phyloP scores from a whole-genome alignment of 1,284 basidiomycete genomes.

The Leccinum griseonigrum region DNA sequence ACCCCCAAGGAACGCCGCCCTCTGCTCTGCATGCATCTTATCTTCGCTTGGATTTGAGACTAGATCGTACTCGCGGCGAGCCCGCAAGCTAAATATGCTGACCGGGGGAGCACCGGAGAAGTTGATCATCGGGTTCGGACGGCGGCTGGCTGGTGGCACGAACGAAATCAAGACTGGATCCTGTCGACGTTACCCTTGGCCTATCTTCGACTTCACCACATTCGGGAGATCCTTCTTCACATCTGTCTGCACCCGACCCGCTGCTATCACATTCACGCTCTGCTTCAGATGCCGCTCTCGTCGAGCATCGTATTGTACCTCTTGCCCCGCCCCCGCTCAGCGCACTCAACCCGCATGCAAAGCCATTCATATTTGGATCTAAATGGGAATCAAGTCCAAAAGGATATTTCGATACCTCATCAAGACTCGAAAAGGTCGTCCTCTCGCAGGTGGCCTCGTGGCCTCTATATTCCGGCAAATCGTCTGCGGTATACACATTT shows the following conservation, averaged over 20 bases:
- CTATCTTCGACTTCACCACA: constrained; percentile 48
- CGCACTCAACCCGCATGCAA: constrained; percentile 72
- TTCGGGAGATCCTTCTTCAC: constrained; percentile 60
- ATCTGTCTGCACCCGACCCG: constrained; percentile 59
- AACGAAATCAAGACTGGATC: constrained; percentile 22
- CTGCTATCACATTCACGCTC: constrained; percentile 62
- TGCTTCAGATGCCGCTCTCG: constrained; percentile 36
- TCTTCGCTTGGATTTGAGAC: too few species aligned
- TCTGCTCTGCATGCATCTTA: too few species aligned
- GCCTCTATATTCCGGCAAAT: constrained; percentile 96
- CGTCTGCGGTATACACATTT: constrained; percentile 80
- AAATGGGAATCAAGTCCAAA: constrained; percentile 30
- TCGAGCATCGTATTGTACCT: constrained; percentile 13
- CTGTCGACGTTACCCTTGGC: constrained; percentile 34
- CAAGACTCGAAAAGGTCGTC: constrained; percentile 92
- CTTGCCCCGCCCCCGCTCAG: constrained; percentile 21
- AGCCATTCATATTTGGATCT: constrained; percentile 74
- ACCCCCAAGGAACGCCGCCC: too few species aligned
- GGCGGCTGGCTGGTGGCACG: too few species aligned
- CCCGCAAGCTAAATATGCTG: too few species aligned
- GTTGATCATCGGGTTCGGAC: too few species aligned
- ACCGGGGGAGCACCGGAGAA: constrained; percentile 10
- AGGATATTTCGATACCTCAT: constrained; percentile 68
- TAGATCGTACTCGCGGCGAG: too few species aligned
- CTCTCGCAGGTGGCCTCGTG: constrained; percentile 92